phyloP scores from a whole-genome alignment of 495 filamentous ascomycete genomes.

The Aspergillus indologenus region DNA sequence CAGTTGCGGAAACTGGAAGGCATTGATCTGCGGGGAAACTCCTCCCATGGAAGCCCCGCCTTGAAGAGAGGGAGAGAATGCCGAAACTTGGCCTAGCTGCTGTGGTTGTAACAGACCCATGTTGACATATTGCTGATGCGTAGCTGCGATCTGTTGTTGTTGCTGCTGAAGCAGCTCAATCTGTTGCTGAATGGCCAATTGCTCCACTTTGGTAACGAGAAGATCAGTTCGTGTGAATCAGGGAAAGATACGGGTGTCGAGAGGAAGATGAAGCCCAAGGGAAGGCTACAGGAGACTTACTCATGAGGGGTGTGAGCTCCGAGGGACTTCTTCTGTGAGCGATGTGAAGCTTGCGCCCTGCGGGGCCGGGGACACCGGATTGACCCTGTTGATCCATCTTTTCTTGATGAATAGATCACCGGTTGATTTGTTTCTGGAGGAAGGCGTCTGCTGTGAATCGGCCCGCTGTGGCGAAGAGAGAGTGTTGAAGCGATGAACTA shows the following conservation, averaged over 20 bases:
- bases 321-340: slow-evolving; percentile 96
- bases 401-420: slow-evolving; percentile 22
- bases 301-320: slow-evolving; percentile 96
- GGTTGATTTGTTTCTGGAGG: slow-evolving; percentile 9
- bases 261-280: background rate
- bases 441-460: slow-evolving; percentile 2
- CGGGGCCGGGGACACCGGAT: slow-evolving; percentile 72
- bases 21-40: slow-evolving; percentile 74
- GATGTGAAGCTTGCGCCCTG: slow-evolving; percentile 91
- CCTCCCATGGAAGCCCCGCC: slow-evolving; percentile 59
- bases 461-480: slow-evolving; percentile 14
- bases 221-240: background rate
- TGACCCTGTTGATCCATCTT: slow-evolving; percentile 84
- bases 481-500: slow-evolving; percentile 13
- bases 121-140: slow-evolving; percentile 95
- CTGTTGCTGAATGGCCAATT: slow-evolving; percentile 97
- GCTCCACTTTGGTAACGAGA: slow-evolving; percentile 67
- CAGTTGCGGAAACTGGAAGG: slow-evolving; percentile 88
- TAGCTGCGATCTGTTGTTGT: slow-evolving; percentile 94
- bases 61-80: slow-evolving; percentile 68
- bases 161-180: slow-evolving; percentile 97
- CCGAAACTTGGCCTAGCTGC: slow-evolving; percentile 66
- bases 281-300: slow-evolving; percentile 58
- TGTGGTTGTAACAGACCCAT: slow-evolving; percentile 89
- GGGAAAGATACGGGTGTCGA: slow-evolving; percentile 13